A percentile compares a stretch with the other conserved stretches of the same genome.
These are phyloP conservation scores for Jatropha curcas DNA, from an alignment of 345 rosid genomes.

Conservation along the genomic window DNA sequence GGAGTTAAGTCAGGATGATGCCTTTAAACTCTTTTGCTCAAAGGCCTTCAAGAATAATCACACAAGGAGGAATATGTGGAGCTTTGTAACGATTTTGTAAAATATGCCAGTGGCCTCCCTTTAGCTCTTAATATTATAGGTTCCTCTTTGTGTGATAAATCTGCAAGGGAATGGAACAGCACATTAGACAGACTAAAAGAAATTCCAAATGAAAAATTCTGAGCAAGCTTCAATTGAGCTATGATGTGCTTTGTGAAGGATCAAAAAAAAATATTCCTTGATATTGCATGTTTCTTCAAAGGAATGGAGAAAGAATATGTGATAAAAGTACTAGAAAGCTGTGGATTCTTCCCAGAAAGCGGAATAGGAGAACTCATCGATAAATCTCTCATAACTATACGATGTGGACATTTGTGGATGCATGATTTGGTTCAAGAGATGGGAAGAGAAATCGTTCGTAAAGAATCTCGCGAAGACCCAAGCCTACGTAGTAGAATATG, in stretches of 20 bases:
- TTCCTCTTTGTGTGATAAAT: background rate
- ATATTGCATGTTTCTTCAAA: too few species aligned
- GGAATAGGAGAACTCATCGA: background rate
- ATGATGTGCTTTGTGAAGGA: background rate
- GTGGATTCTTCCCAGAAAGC: too few species aligned
- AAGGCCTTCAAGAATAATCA: background rate
- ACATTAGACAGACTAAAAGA: background rate
- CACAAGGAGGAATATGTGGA: background rate
- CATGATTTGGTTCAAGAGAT: constrained; percentile 33
- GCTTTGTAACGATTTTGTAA: background rate
- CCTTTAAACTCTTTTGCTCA: background rate
- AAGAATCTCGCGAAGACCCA: background rate
- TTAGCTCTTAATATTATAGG: background rate
- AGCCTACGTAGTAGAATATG: constrained; percentile 2
- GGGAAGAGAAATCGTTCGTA: constrained; percentile 29
- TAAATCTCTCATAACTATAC: constrained; percentile 16
- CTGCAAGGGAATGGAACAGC: background rate
- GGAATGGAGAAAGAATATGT: too few species aligned
- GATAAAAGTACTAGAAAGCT: too few species aligned
- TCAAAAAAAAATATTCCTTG: too few species aligned
- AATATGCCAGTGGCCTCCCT: constrained; percentile 5
- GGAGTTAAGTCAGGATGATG: background rate
- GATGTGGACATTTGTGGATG: constrained; percentile 22
- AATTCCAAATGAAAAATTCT: background rate
- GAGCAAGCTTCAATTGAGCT: background rate